Evolutionary conservation across 73 alveolate species (phyloP), one percentile per base, ranked within the genome.

Genomic region (Blepharisma japonicum): DNA sequence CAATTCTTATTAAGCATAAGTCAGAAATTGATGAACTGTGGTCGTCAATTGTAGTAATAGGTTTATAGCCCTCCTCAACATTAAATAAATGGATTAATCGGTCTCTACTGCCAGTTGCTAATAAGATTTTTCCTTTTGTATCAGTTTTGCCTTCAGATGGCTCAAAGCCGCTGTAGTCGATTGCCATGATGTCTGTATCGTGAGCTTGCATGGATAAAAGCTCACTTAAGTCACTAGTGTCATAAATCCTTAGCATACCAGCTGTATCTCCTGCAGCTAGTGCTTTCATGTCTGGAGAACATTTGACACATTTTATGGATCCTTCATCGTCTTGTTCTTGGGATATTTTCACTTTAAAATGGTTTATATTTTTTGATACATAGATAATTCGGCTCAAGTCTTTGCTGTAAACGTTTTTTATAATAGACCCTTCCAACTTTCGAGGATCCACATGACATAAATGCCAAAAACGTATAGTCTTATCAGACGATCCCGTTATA

Each of bases 391-490:
- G 80, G n/a, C 85, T 55, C 78, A 92, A 80, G 32, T 92, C 91
- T 55, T 82, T 86, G 47, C 94, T 82, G 70, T 92, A 92, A 66
- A 89, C 95, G 76, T 92, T 92, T 78, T 90, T 78, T 18, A 71
- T 55, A 32, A 81, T 71, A 25, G 79, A 56, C 11, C 68, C 78
- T 45, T 81, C 78, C 55, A 84, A 81, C 18, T 55, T 46, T 18
- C 70, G 9, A 6, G 84, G 74, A 8, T 81, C 81, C 6, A 80
- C 79, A 32, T 87, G 89, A 11, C 76, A 68, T 78, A 78, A 83
- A 68, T 92, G 92, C 98, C 98, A 92, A 6, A 92, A 71, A 53
- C 96, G 67, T 47, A 90, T 78, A 4, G 98, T 92, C 77, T 89
- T 45, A 81, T 92, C 98, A 20, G 87, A 71, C 0, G 95, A 85